Conservation (phyloP, 2,329 filamentous ascomycete species). For the Cyphellophora attinorum region DNA sequence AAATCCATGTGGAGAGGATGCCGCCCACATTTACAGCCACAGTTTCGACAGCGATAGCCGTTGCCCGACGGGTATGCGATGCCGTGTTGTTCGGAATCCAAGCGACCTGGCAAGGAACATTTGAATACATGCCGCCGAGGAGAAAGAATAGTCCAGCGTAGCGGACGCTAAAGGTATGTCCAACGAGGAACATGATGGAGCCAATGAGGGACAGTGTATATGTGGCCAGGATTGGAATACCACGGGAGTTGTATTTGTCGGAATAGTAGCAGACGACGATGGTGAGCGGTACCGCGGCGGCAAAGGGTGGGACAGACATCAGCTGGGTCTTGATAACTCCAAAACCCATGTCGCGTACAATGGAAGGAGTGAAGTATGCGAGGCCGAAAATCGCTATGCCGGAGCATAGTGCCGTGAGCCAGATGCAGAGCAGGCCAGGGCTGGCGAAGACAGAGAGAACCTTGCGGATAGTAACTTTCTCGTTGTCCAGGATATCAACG, state of each 20-base stretch:
- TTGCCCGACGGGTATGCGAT: conserved; percentile 20
- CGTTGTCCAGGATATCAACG: conserved; percentile 26
- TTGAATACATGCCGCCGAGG: conserved; percentile 21
- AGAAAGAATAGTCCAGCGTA: conserved; percentile 24
- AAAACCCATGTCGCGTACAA: conserved; percentile 22
- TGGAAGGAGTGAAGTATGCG: conserved; percentile 12
- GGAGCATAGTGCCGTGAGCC: conserved; percentile 52
- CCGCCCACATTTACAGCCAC: conserved; percentile 22
- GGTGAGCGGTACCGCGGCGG: conserved; percentile 19
- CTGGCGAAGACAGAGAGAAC: conserved; percentile 27
- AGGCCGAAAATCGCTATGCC: conserved; percentile 50
- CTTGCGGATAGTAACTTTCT: conserved; percentile 30
- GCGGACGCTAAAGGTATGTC: conserved; percentile 15
- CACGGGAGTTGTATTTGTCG: conserved; percentile 21
- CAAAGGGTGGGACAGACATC: conserved; percentile 21
- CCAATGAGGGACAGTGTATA: conserved; percentile 15
- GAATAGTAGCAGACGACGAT: conserved; percentile 18
- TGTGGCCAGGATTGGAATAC: neutral
- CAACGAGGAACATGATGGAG: conserved; percentile 21
- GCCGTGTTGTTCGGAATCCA: conserved; percentile 26
- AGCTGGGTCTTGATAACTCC: conserved; percentile 18
- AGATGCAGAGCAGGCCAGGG: conserved; percentile 36
- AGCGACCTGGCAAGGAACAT: conserved; percentile 23
- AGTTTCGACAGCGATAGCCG: conserved; percentile 32
- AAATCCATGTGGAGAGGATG: conserved; percentile 16